Percentiles rank a stretch among this genome's conserved stretches.
Evolutionary conservation across 352 stramenopile genomes (phyloP).

Genomic region (Globisporangium yorkense): DNA sequence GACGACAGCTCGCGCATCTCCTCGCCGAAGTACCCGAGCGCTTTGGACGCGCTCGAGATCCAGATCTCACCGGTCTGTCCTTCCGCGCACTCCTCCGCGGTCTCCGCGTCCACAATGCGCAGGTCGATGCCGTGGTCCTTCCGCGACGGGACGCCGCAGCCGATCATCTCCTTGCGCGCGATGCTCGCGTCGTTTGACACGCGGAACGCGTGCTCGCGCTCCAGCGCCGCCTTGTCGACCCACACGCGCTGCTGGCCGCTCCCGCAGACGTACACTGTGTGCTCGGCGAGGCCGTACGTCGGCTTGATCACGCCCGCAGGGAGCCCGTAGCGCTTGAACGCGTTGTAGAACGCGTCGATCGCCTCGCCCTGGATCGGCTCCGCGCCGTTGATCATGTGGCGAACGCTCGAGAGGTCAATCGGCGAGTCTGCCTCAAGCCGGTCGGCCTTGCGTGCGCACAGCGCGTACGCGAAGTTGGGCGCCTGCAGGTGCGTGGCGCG

Average conservation of each 20-base stretch:
- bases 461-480: conserved; percentile 98
- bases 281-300: conserved; percentile 99
- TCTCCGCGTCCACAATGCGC: conserved; percentile 91
- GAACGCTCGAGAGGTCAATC: conserved; percentile 91
- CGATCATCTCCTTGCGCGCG: conserved; percentile 86
- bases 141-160: conserved; percentile 88
- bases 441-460: conserved; percentile 93
- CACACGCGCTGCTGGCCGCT: conserved; percentile 84
- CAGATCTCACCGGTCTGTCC: conserved; percentile 85
- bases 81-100: conserved; percentile 26
- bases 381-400: conserved; percentile 98
- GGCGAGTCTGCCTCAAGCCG: conserved; percentile 21
- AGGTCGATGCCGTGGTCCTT: conserved; percentile 89
- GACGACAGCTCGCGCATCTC: conserved; percentile 75
- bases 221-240: conserved; percentile 89
- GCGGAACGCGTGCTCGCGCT: conserved; percentile 66
- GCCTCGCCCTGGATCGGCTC: conserved; percentile 93
- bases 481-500: conserved; percentile 95
- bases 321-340: conserved; percentile 89
- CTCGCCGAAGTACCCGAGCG: conserved; percentile 89
- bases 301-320: conserved; percentile 88
- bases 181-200: conserved; percentile 16
- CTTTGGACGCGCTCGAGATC: conserved; percentile 89
- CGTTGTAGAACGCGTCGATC: conserved; percentile 84
- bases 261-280: conserved; percentile 98